These are phyloP conservation scores for Lentinula novae-zelandiae DNA, from an alignment of 1,284 basidiomycete species.

Conservation along the genomic window DNA sequence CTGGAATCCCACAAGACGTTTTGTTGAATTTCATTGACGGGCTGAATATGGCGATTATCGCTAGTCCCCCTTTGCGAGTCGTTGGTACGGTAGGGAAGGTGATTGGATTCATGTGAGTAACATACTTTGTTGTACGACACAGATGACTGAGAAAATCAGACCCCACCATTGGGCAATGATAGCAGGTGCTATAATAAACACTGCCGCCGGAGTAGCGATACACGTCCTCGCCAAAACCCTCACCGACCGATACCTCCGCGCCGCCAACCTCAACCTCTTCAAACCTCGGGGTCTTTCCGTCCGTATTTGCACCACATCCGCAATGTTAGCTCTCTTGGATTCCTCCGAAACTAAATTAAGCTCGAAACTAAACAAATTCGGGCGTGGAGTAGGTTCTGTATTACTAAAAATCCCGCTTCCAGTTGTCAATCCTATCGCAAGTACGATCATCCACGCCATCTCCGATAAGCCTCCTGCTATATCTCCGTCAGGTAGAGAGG, in stretches of 20 bases:
- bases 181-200: slow-evolving; percentile 20
- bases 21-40: slow-evolving; percentile 23
- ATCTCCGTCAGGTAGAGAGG: neutral
- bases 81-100: slow-evolving; percentile 18
- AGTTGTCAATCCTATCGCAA: neutral
- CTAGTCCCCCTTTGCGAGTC: slow-evolving; percentile 18
- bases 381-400: slow-evolving; percentile 16
- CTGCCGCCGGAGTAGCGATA: slow-evolving; percentile 18
- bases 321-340: slow-evolving; percentile 20
- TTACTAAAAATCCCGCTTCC: slow-evolving; percentile 15
- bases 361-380: slow-evolving; percentile 14
- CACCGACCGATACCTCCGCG: slow-evolving; percentile 26
- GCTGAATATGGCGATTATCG: slow-evolving; percentile 21
- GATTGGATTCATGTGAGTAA: slow-evolving; percentile 21
- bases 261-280: slow-evolving; percentile 24
- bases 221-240: slow-evolving; percentile 25
- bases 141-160: neutral
- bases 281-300: slow-evolving; percentile 23
- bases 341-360: neutral
- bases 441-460: slow-evolving; percentile 10
- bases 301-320: slow-evolving; percentile 25
- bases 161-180: slow-evolving; percentile 24
- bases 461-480: slow-evolving; percentile 17
- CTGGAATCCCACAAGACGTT: slow-evolving; percentile 17
- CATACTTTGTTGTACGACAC: neutral